Evolutionary conservation across 2,329 filamentous ascomycete species (phyloP), one percentile per base, ranked within the genome.

Genomic region (Epichloe gansuensis): DNA sequence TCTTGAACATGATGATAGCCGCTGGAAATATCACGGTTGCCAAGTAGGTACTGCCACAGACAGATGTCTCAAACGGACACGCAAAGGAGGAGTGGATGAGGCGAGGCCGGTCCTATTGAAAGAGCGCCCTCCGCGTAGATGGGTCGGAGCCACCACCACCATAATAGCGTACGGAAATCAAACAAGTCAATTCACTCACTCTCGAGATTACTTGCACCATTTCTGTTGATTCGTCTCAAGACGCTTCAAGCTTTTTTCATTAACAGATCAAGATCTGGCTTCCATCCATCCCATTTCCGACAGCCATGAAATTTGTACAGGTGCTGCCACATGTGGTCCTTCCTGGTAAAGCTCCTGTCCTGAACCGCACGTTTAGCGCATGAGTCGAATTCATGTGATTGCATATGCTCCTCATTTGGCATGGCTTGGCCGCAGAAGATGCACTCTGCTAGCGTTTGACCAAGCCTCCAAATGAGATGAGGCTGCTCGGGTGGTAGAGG

Each of bases 221-320:
- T 31, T 9, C 27, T 31, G 27, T 31, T 31, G 27, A 1, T 9
- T 11, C 27, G 27, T 1, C 27, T 31, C 8, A 31, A 31, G 27
- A 31, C 27, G 27, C 27, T 11, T 31, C 27, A 1, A 31, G 21
- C 39, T 41, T 25, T 45, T 5, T 17, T 45, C 41, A 63, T 64
- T 5, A 70, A 57, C 42, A 66, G 53, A 34, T 60, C 59, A 27
- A 71, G 56, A 35, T 71, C 63, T 2, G 64, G 68, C 62, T 55
- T 78, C 75, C 77, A 81, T 65, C 69, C 68, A 4, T 62, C 69
- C 70, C 57, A 73, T 57, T 51, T 70, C 63, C 74, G 74, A 56
- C 69, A 72, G 1, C 64, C 63, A 51, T 72, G 70, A 39, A 72
- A 72, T 52, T 72, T 72, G 58, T 62, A 61, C n/a, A 69, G 52